phyloP scores from a whole-genome alignment of 441 rosid species.

The Brassica balearica region DNA sequence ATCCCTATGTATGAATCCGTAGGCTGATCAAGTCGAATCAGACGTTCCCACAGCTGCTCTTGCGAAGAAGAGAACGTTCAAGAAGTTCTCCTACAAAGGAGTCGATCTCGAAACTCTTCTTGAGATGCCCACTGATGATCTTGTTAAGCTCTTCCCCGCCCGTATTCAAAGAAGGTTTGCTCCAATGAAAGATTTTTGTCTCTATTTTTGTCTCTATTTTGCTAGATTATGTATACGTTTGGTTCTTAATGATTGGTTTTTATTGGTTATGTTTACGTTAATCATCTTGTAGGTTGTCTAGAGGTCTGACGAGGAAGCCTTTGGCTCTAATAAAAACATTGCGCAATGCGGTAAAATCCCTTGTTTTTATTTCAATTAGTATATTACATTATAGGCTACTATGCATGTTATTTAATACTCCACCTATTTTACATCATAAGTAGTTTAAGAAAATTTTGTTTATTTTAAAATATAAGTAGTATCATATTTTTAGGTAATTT shows the following conservation, averaged over 20 bases:
- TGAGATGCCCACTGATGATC: slow-evolving; percentile 39
- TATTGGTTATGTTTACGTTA: neutral
- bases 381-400: no score
- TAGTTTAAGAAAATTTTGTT: no score
- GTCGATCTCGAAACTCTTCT: slow-evolving; percentile 44
- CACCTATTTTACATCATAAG: no score
- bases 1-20: neutral
- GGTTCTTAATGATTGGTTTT: neutral
- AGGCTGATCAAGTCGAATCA: slow-evolving; percentile 37
- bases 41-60: slow-evolving; percentile 26
- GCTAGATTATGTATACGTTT: slow-evolving; percentile 1
- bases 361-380: no score
- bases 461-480: no score
- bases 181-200: neutral
- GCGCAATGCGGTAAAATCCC: slow-evolving; percentile 31
- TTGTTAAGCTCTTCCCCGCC: slow-evolving; percentile 37
- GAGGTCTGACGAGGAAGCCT: slow-evolving; percentile 42
- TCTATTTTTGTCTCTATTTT: neutral
- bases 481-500: no score
- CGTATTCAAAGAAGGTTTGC: slow-evolving; percentile 40
- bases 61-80: slow-evolving; percentile 36
- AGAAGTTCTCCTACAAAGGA: slow-evolving; percentile 36
- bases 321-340: slow-evolving; percentile 39
- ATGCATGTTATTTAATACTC: no score
- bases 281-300: slow-evolving; percentile 31